Evolutionary conservation across 768 basidiomycete species (phyloP).

Genomic region (Chalciporus pseudorubinellus): DNA sequence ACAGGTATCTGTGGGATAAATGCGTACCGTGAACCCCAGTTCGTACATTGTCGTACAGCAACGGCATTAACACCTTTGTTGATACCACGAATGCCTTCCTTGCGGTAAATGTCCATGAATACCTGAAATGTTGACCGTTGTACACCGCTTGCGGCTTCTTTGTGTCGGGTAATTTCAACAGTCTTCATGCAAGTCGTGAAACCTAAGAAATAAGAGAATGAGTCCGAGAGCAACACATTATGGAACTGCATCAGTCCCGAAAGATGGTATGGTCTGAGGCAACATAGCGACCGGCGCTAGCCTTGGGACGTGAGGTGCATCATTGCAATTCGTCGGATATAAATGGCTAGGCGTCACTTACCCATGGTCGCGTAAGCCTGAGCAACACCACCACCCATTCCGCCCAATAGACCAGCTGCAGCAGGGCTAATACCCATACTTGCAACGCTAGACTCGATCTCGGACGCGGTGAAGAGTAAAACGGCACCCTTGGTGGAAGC

Average conservation of each 20-base stretch:
- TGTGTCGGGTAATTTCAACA: conserved; percentile 94
- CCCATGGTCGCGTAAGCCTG: conserved; percentile 99
- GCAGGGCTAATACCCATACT: conserved; percentile 74
- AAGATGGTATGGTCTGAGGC: conserved; percentile 11
- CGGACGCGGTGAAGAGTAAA: conserved; percentile 92
- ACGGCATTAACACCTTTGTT: conserved; percentile 99
- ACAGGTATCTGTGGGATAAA: background rate
- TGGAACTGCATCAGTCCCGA: conserved; percentile 5
- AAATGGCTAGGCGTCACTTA: conserved; percentile 39
- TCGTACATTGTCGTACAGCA: conserved; percentile 87
- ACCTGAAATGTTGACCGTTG: conserved; percentile 93
- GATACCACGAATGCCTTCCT: conserved; percentile 91
- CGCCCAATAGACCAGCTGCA: conserved; percentile 85
- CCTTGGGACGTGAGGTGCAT: conserved; percentile 15
- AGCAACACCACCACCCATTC: conserved; percentile 95
- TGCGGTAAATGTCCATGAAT: conserved; percentile 90
- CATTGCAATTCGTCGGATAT: conserved; percentile 11
- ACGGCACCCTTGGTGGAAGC: conserved; percentile 98
- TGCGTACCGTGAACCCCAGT: conserved; percentile 85
- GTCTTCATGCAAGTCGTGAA: conserved; percentile 99
- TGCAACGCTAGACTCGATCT: conserved; percentile 75
- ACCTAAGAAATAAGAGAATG: conserved; percentile 45
- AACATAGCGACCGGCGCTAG: conserved; percentile 20
- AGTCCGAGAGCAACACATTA: conserved; percentile 6
- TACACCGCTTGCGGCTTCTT: conserved; percentile 79